Conservation (phyloP, 2,329 filamentous ascomycete genomes). For the Phaeophleospora eucalypticola region DNA sequence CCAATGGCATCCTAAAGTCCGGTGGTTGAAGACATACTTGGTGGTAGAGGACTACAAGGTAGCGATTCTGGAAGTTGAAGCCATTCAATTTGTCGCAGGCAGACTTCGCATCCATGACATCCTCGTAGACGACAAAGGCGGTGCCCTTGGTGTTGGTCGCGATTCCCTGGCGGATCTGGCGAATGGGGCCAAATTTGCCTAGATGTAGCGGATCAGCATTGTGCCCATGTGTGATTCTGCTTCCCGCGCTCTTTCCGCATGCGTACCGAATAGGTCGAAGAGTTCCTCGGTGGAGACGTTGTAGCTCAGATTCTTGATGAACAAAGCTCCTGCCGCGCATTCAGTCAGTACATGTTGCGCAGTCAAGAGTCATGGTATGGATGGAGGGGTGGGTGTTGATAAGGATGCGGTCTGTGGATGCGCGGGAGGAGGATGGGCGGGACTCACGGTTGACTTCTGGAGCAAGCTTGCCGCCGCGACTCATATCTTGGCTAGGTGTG, state of each 20-base stretch:
- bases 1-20: background rate
- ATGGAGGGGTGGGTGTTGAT: background rate
- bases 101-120: conserved; percentile 97
- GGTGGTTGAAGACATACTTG: conserved; percentile 29
- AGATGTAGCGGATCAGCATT: conserved; percentile 8
- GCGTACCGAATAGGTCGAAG: conserved; percentile 98
- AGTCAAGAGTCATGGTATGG: conserved; percentile 9
- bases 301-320: conserved; percentile 99
- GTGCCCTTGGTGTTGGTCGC: conserved; percentile 97
- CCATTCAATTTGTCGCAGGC: conserved; percentile 99
- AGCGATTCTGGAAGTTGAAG: conserved; percentile 99
- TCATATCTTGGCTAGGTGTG: conserved; percentile 64
- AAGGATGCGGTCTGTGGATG: conserved; percentile 3
- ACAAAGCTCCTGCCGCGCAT: conserved; percentile 71
- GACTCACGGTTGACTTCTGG: conserved; percentile 97
- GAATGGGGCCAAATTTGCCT: conserved; percentile 37
- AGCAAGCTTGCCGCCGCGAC: conserved; percentile 93
- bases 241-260: conserved; percentile 2
- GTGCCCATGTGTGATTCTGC: background rate
- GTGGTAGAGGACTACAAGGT: conserved; percentile 83
- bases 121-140: conserved; percentile 98
- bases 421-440: conserved; percentile 2
- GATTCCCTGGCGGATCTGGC: conserved; percentile 97
- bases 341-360: background rate
- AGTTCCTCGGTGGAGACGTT: conserved; percentile 97